Percentiles rank a stretch among this genome's conserved stretches.
Conservation (phyloP, 306 rosid genomes). For the Dalbergia cochinchinensis region DNA sequence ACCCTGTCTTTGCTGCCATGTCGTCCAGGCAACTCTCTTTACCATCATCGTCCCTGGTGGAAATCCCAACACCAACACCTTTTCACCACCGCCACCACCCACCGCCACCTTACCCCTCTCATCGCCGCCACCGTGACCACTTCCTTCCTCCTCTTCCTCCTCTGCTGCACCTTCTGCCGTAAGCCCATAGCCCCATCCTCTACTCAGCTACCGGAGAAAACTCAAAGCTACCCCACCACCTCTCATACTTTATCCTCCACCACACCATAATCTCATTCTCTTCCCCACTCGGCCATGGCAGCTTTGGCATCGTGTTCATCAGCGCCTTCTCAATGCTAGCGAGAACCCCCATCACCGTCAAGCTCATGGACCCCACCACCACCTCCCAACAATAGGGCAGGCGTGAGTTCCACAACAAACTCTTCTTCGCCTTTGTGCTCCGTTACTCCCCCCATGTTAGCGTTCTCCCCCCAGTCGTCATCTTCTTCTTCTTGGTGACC, state of each 20-base stretch:
- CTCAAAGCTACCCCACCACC: slow-evolving; percentile 70
- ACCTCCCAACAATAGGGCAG: slow-evolving; percentile 72
- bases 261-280: slow-evolving; percentile 89
- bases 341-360: slow-evolving; percentile 71
- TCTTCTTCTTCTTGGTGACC: too few species aligned
- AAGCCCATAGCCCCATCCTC: slow-evolving; percentile 65
- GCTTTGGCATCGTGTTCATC: slow-evolving; percentile 83
- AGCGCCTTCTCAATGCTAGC: slow-evolving; percentile 58
- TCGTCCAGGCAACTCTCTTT: slow-evolving; percentile 49
- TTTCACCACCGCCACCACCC: slow-evolving; percentile 11
- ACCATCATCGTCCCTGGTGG: slow-evolving; percentile 47
- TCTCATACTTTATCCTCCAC: slow-evolving; percentile 76
- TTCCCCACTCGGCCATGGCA: slow-evolving; percentile 84
- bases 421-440: slow-evolving; percentile 75
- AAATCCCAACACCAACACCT: slow-evolving; percentile 3
- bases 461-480: slow-evolving; percentile 60
- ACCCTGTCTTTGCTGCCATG: too few species aligned
- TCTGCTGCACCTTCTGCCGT: slow-evolving; percentile 55
- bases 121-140: slow-evolving; percentile 50
- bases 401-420: slow-evolving; percentile 94
- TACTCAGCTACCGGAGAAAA: slow-evolving; percentile 38
- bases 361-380: slow-evolving; percentile 77
- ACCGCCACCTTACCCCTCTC: slow-evolving; percentile 41
- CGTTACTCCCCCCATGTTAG: slow-evolving; percentile 57
- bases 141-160: slow-evolving; percentile 54